Evolutionary conservation across 208 protist genomes (phyloP), one percentile per base, ranked within the genome.

Genomic region (Naegleria gruberi): DNA sequence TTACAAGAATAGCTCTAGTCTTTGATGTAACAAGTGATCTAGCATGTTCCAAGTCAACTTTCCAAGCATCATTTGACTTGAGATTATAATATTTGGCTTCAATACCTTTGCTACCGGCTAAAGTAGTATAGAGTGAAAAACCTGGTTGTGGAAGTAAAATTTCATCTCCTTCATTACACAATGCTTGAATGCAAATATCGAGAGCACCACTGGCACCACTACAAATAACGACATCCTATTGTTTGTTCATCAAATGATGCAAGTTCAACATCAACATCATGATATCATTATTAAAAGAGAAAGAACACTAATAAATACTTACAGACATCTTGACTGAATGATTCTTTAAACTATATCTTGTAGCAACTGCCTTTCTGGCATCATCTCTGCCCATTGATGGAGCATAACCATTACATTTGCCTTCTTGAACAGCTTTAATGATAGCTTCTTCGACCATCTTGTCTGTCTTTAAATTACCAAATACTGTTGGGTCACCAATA

Each of bases 111-210:
- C 92, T 90, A 45, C 95, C 94, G 85, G 93, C 96, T 17, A 97
- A 93, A 46, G 95, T 96, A 43, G 96, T 92, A 94, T 98, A 98
- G 37, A 98, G 94, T n/a, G 97, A 95, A 91, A 98, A 98, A 77
- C 95, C 94, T 41, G 97, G 97, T 37, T 90, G 90, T 45, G 96
- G 96, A 30, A 98, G 83, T n/a, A 98, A 94, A 46, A 98, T 94
- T 90, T 97, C 97, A 88, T 98, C 94, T 45, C 96, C 96, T 82
- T 89, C 89, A 90, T 98, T 94, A 89, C 92, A 93, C 19, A 98
- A 73, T 4, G 92, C 96, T 4, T 91, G 92, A 85, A 98, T 91
- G 46, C 93, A 94, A 73, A 98, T 92, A 55, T 97, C 93, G 65
- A 98, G 93, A 34, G 95, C 96, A 74, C 97, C 96, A 19, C 96